Evolutionary conservation across 2,329 filamentous ascomycete genomes (phyloP).

Genomic region (Aspergillus sp.): DNA sequence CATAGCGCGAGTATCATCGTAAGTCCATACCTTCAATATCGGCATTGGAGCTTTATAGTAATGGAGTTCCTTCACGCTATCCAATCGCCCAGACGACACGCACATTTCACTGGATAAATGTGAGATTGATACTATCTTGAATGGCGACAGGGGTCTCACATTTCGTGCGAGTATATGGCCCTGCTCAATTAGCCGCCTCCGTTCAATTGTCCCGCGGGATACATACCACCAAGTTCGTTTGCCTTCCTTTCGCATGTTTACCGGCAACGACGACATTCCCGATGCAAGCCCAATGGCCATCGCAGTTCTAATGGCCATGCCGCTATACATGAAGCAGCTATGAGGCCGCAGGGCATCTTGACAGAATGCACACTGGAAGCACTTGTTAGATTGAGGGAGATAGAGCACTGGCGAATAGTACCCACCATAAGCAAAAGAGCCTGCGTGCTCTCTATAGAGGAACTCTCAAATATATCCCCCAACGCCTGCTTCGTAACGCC

Average conservation of each 20-base stretch:
- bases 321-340: slow-evolving; percentile 28
- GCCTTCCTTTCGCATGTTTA: slow-evolving; percentile 10
- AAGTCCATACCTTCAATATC: slow-evolving; percentile 8
- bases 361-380: slow-evolving; percentile 16
- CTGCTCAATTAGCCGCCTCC: no score
- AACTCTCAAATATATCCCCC: slow-evolving; percentile 22
- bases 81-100: slow-evolving; percentile 19
- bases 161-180: slow-evolving; percentile 15
- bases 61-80: slow-evolving; percentile 19
- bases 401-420: no score
- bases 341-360: slow-evolving; percentile 27
- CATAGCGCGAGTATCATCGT: not conserved
- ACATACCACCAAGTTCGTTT: slow-evolving; percentile 18
- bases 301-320: slow-evolving; percentile 26
- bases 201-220: no score
- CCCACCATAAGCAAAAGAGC: slow-evolving; percentile 16
- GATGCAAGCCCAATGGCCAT: slow-evolving; percentile 24
- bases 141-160: slow-evolving; percentile 4
- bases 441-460: slow-evolving; percentile 17
- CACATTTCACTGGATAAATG: slow-evolving; percentile 21
- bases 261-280: slow-evolving; percentile 12
- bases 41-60: slow-evolving; percentile 16
- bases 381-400: no score
- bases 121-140: slow-evolving; percentile 1
- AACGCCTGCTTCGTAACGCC: slow-evolving; percentile 15